phyloP scores from a whole-genome alignment of 2,329 filamentous ascomycete genomes.

The Pezicula radicicola region DNA sequence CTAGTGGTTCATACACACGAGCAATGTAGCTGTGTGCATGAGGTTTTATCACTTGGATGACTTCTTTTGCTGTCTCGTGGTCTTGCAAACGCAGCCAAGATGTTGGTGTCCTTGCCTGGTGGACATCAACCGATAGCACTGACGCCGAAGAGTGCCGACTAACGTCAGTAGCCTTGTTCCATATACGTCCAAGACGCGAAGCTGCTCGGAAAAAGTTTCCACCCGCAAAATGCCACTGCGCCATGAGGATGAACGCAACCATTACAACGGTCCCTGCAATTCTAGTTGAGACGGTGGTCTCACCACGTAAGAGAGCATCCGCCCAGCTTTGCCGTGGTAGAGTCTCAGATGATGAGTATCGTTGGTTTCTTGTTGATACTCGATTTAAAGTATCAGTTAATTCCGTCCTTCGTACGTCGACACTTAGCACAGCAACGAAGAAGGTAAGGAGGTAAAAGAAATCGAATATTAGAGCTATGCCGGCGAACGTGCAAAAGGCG shows the following conservation, averaged over 20 bases:
- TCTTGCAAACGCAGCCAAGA: conserved; percentile 78
- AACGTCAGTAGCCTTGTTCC: conserved; percentile 6
- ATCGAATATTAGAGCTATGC: conserved; percentile 72
- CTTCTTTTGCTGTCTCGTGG: conserved; percentile 72
- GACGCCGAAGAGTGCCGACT: conserved; percentile 24
- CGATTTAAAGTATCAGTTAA: conserved; percentile 65
- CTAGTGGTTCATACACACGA: conserved; percentile 69
- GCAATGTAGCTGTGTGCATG: conserved; percentile 69
- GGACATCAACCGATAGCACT: conserved; percentile 55
- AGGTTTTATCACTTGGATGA: conserved; percentile 75
- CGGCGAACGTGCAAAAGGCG: conserved; percentile 74
- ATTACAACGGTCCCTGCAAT: conserved; percentile 74
- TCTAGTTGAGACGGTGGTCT: conserved; percentile 65
- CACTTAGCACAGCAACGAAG: conserved; percentile 74
- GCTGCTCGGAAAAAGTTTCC: conserved; percentile 40
- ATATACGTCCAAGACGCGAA: conserved; percentile 29
- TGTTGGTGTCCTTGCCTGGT: conserved; percentile 72
- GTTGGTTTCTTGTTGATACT: conserved; percentile 40
- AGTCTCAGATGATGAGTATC: conserved; percentile 14
- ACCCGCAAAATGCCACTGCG: conserved; percentile 77
- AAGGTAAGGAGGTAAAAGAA: conserved; percentile 78
- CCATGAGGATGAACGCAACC: conserved; percentile 67
- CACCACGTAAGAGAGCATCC: conserved; percentile 60
- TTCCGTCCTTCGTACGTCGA: conserved; percentile 75
- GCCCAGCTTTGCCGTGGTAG: conserved; percentile 48